Base-by-base conservation (phyloP, 805 yeast genomes). In the Komagataella phaffii region DNA sequence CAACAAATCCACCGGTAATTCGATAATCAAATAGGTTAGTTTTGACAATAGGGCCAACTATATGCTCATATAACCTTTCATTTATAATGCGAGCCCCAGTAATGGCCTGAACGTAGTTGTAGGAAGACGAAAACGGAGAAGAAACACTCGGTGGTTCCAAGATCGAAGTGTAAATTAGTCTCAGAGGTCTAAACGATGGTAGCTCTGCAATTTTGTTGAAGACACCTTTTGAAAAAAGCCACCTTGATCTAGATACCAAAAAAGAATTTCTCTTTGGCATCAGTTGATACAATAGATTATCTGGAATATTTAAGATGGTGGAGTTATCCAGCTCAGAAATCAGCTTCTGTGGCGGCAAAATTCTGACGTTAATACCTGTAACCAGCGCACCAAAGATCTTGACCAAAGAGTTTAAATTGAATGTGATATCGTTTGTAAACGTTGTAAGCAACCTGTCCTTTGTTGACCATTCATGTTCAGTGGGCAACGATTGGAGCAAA, bases 11-110 rank as follows among this genome's bases (percentile, higher is more conserved):
- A 24, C 69, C 65, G 19, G 80, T 60, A 0, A 75, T 63, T 52
- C 93, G 69, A 58, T 79, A 80, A 54, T 85, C 93, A 55, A 67
- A 82, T 45, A 75, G 68, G 58, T 83, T 85, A 1, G 83, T 79
- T 46, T 73, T 70, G 6, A 83, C 57, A 0, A 84, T 54, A 0
- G 89, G 80, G 0, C 90, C 89, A 48, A 80, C 57, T 0, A 77
- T 64, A 24, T 73, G 73, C 44, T 64, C 62, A 43, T 71, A 61
- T 17, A 72, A 72, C 14, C 65, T 63, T 57, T 85, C 89, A 17
- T 67, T 62, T 1, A 84, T 67, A 0, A 81, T 65, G 53, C 88
- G 68, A 1, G 79, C 56, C 1, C 78, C 77, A 3, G 75, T 61
- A 1, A 70, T 50, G 0, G 81, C 70, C 51, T 82, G 69, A 6